phyloP scores from a whole-genome alignment of 2,329 filamentous ascomycete genomes.

The Sclerotinia subarctica region DNA sequence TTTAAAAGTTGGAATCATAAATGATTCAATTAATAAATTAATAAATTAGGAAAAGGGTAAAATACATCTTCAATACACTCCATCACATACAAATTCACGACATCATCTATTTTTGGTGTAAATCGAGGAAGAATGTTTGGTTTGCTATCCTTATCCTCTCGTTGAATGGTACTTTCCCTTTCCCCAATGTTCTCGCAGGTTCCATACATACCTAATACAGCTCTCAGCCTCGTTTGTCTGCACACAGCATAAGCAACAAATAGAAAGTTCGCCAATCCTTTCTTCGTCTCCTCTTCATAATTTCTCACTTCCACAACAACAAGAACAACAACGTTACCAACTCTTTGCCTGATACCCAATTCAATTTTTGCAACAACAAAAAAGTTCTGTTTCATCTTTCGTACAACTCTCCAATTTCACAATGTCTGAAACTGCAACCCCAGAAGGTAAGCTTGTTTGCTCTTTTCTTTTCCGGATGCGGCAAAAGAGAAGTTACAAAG shows the following conservation, averaged over 20 bases:
- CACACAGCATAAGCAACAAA: slow-evolving; percentile 7
- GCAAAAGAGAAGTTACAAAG: not conserved
- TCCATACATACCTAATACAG: slow-evolving; percentile 18
- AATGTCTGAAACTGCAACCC: slow-evolving; percentile 33
- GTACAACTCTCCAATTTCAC: slow-evolving; percentile 18
- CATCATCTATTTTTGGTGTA: not conserved
- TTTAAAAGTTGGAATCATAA: not conserved
- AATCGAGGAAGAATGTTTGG: not conserved
- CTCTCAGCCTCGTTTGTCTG: slow-evolving; percentile 18
- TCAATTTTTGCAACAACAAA: slow-evolving; percentile 6
- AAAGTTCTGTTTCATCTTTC: not conserved
- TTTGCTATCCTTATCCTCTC: not conserved
- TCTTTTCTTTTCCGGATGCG: slow-evolving; percentile 15
- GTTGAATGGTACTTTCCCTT: slow-evolving; percentile 12
- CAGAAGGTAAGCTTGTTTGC: slow-evolving; percentile 37
- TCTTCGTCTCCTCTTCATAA: not conserved
- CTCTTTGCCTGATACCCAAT: slow-evolving; percentile 23
- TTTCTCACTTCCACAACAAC: slow-evolving; percentile 8
- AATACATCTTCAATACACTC: not conserved
- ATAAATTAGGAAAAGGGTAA: not conserved
- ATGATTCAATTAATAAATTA: too few species aligned
- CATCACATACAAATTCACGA: too few species aligned
- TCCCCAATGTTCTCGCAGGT: slow-evolving; percentile 20
- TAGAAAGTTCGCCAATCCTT: slow-evolving; percentile 20
- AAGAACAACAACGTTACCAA: slow-evolving; percentile 8